These are phyloP conservation scores for Naganishia vaughanmartiniae DNA, from an alignment of 768 basidiomycete genomes.

Conservation along the genomic window DNA sequence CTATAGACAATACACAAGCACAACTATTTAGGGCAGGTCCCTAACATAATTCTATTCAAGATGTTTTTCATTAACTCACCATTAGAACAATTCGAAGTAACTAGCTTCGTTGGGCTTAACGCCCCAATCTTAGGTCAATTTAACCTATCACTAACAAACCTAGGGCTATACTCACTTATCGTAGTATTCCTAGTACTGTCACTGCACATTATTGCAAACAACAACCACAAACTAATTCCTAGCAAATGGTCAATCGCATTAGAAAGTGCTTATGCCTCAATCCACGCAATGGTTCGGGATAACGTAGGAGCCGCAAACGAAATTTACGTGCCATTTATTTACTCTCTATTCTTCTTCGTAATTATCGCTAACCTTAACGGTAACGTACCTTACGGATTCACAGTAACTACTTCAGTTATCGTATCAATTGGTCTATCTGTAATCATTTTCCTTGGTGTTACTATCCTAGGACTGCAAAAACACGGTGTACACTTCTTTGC, in stretches of 20 bases:
- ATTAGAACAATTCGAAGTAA: conserved; percentile 44
- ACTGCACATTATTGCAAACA: conserved; percentile 38
- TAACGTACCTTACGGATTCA: conserved; percentile 43
- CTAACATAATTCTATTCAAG: background rate
- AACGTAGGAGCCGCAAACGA: conserved; percentile 39
- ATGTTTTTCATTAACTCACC: conserved; percentile 35
- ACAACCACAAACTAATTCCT: conserved; percentile 43
- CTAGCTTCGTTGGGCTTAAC: conserved; percentile 39
- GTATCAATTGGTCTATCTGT: conserved; percentile 41
- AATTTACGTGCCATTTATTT: conserved; percentile 43
- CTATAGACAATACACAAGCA: background rate
- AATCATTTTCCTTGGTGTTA: conserved; percentile 43
- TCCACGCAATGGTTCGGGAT: conserved; percentile 38
- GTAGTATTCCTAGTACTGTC: conserved; percentile 38
- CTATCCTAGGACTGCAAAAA: conserved; percentile 39
- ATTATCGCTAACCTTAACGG: conserved; percentile 41
- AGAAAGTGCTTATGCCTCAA: conserved; percentile 41
- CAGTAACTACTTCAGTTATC: conserved; percentile 40
- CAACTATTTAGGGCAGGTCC: conserved; percentile 1
- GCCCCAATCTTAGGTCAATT: conserved; percentile 42
- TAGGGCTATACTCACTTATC: conserved; percentile 43
- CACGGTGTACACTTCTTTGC: conserved; percentile 42
- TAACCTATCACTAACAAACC: conserved; percentile 42
- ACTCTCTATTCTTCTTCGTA: conserved; percentile 42
- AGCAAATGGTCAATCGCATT: conserved; percentile 40